These are phyloP conservation scores for Ulmus americana DNA, from an alignment of 331 rosid species.

Conservation along the genomic window DNA sequence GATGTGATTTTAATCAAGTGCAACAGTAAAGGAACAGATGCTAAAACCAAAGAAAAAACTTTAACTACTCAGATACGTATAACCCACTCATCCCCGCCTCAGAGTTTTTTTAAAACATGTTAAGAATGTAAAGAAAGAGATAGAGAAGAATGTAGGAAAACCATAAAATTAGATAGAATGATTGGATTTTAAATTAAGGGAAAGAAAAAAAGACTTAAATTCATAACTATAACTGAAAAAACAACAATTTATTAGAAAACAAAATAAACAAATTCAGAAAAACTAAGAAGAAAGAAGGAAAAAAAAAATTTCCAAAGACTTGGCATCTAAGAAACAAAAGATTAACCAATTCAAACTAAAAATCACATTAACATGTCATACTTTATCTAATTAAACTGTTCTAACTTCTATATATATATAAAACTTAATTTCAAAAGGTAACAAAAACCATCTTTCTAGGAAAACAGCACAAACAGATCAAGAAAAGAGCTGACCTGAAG, in stretches of 20 bases:
- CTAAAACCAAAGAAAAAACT: not conserved
- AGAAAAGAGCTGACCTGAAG: conserved; percentile 47
- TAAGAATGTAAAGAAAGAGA: not conserved
- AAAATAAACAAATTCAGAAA: not conserved
- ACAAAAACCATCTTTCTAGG: not conserved
- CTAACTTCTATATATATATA: not conserved
- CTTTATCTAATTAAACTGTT: not conserved
- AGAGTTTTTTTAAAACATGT: too few relatives aligned
- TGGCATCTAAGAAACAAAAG: not conserved
- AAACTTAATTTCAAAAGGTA: not conserved
- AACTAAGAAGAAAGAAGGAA: not conserved
- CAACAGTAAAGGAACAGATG: not conserved
- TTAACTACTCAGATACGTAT: not conserved
- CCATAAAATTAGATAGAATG: not conserved
- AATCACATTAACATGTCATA: conserved; percentile 1
- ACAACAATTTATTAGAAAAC: not conserved
- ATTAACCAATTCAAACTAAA: conserved; percentile 5
- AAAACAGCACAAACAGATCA: not conserved
- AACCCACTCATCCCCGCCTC: not conserved
- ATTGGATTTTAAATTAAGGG: too few relatives aligned
- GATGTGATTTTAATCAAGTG: not conserved
- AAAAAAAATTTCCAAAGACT: not conserved
- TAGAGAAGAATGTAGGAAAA: not conserved
- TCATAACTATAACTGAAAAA: not conserved
- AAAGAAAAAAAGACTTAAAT: not conserved